Percentiles rank a stretch among this genome's conserved stretches.
Conservation (phyloP, 768 basidiomycete genomes). For the Hysterangium stoloniferum region DNA sequence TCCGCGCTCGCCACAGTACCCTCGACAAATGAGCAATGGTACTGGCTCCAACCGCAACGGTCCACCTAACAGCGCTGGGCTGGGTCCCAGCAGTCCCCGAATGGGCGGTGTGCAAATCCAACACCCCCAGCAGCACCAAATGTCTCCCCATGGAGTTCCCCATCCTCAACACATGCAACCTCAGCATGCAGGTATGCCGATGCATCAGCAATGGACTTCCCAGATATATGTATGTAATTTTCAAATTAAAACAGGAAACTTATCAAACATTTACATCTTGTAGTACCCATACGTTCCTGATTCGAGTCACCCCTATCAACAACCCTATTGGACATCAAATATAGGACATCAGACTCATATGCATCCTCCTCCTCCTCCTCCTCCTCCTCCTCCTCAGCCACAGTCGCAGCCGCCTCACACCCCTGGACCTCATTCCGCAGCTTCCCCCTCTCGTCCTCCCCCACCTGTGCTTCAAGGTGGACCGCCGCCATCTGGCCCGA, state of each 20-base stretch:
- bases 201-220: slow-evolving; percentile 34
- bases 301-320: slow-evolving; percentile 34
- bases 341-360: slow-evolving; percentile 26
- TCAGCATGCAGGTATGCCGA: slow-evolving; percentile 47
- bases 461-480: slow-evolving; percentile 14
- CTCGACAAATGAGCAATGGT: slow-evolving; percentile 57
- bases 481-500: slow-evolving; percentile 25
- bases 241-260: neutral
- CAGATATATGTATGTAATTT: slow-evolving; percentile 37
- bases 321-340: slow-evolving; percentile 6
- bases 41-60: slow-evolving; percentile 43
- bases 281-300: slow-evolving; percentile 34
- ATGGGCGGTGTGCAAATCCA: slow-evolving; percentile 4
- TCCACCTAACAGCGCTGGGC: slow-evolving; percentile 36
- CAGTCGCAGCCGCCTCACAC: slow-evolving; percentile 1
- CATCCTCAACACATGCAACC: slow-evolving; percentile 40
- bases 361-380: slow-evolving; percentile 31
- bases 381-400: slow-evolving; percentile 31
- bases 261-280: slow-evolving; percentile 5
- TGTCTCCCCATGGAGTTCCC: slow-evolving; percentile 50
- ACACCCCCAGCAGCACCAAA: slow-evolving; percentile 34
- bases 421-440: slow-evolving; percentile 30
- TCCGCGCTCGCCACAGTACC: slow-evolving; percentile 62
- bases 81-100: slow-evolving; percentile 24
- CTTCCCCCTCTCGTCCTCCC: slow-evolving; percentile 35